A percentile compares a stretch with the other conserved stretches of the same genome.
Evolutionary conservation across 805 yeast genomes (phyloP).

Genomic region (Hyphopichia homilentoma): DNA sequence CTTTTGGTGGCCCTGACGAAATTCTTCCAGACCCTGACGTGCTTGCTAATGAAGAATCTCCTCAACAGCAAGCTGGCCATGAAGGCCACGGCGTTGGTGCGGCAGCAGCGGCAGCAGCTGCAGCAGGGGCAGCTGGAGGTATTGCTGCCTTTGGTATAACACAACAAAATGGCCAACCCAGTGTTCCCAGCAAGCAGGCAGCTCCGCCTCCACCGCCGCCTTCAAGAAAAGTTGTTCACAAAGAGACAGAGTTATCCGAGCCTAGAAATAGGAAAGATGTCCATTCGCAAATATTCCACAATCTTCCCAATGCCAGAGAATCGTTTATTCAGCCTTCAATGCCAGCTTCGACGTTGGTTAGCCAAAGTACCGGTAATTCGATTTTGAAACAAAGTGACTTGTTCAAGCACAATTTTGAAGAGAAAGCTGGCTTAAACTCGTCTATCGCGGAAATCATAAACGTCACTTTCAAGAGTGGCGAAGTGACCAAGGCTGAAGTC

Average conservation of each 20-base stretch:
- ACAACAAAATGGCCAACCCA: constrained; percentile 2
- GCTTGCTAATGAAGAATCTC: neutral
- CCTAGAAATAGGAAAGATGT: constrained; percentile 33
- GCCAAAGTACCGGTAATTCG: constrained; percentile 41
- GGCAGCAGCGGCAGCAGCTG: constrained; percentile 14
- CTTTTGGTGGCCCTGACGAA: constrained; percentile 5
- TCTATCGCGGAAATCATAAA: constrained; percentile 83
- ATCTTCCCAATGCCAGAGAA: constrained; percentile 39
- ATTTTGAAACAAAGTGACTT: constrained; percentile 16
- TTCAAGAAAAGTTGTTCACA: constrained; percentile 45
- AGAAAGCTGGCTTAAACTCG: constrained; percentile 70
- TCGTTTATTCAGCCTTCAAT: constrained; percentile 17
- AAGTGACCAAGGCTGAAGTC: constrained; percentile 53
- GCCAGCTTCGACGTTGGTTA: constrained; percentile 16
- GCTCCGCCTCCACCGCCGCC: constrained; percentile 57
- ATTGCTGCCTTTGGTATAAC: constrained; percentile 6
- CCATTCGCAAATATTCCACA: constrained; percentile 45
- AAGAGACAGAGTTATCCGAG: constrained; percentile 20
- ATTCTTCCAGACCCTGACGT: constrained; percentile 11
- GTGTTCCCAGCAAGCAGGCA: constrained; percentile 3
- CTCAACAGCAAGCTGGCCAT: constrained; percentile 4
- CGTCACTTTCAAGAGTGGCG: constrained; percentile 71
- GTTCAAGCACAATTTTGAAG: constrained; percentile 19
- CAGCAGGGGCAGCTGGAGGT: constrained; percentile 7
- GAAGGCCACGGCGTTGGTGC: constrained; percentile 7